phyloP scores from a whole-genome alignment of 2,329 filamentous ascomycete genomes.

The Xylaria sp. region DNA sequence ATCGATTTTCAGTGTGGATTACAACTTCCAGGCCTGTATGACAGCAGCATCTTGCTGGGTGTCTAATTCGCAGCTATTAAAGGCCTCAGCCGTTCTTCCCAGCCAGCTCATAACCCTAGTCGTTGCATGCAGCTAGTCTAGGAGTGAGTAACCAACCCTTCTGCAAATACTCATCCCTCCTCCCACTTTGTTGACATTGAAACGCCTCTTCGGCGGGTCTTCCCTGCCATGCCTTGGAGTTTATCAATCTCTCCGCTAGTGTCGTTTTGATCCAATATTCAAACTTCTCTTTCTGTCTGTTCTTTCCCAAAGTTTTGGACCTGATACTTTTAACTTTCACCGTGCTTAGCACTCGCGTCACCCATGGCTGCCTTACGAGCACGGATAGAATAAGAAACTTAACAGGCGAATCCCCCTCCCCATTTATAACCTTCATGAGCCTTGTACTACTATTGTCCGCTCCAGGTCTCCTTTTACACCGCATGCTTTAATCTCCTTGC shows the following conservation, averaged over 20 bases:
- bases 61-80: slow-evolving; percentile 21
- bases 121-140: slow-evolving; percentile 31
- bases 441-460: slow-evolving; percentile 40
- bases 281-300: background rate
- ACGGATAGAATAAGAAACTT: background rate
- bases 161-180: slow-evolving; percentile 2
- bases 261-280: background rate
- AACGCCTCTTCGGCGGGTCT: slow-evolving; percentile 13
- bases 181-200: slow-evolving; percentile 8
- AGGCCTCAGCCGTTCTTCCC: slow-evolving; percentile 34
- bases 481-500: slow-evolving; percentile 41
- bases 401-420: background rate
- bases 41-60: slow-evolving; percentile 28
- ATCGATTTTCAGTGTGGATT: slow-evolving; percentile 16
- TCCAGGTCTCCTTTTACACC: slow-evolving; percentile 39
- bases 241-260: slow-evolving; percentile 9
- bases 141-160: slow-evolving; percentile 4
- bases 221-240: slow-evolving; percentile 13
- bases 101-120: slow-evolving; percentile 25
- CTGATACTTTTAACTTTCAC: background rate
- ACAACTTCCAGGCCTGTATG: slow-evolving; percentile 27
- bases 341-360: background rate
- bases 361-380: background rate
- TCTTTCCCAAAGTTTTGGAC: background rate
- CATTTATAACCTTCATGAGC: slow-evolving; percentile 37